phyloP scores from a whole-genome alignment of 345 rosid species.

The Lepidium didymum region DNA sequence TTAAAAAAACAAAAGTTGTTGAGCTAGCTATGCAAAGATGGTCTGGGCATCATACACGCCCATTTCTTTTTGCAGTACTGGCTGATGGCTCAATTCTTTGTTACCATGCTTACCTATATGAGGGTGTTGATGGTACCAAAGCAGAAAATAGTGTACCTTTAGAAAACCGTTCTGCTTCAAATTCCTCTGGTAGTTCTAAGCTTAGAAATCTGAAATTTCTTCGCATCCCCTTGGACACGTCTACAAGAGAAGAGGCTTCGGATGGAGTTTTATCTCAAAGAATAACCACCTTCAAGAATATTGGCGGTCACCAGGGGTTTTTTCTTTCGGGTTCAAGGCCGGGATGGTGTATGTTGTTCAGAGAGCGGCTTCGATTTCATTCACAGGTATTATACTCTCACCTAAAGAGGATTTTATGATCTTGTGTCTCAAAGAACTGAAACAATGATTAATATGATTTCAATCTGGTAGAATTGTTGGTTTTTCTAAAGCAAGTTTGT shows the following conservation, averaged over 20 bases:
- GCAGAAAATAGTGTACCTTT: slow-evolving; percentile 43
- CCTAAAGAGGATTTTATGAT: not conserved
- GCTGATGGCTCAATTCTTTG: slow-evolving; percentile 92
- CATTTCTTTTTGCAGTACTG: slow-evolving; percentile 82
- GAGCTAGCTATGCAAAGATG: slow-evolving; percentile 95
- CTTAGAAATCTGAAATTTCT: slow-evolving; percentile 75
- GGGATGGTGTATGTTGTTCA: slow-evolving; percentile 91
- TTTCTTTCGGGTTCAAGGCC: slow-evolving; percentile 97
- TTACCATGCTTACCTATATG: slow-evolving; percentile 91
- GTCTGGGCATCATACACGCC: slow-evolving; percentile 79
- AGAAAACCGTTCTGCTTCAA: slow-evolving; percentile 36
- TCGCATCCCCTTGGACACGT: slow-evolving; percentile 67
- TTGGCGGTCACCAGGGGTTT: slow-evolving; percentile 80
- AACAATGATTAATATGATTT: not conserved
- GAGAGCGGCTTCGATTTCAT: slow-evolving; percentile 89
- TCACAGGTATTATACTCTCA: slow-evolving; percentile 65
- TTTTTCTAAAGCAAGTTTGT: slow-evolving; percentile 16
- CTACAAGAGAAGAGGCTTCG: slow-evolving; percentile 66
- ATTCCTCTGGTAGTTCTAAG: slow-evolving; percentile 57
- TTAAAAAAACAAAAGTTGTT: slow-evolving; percentile 54
- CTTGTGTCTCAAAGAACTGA: slow-evolving; percentile 4
- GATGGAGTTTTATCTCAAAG: slow-evolving; percentile 51
- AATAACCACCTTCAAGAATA: slow-evolving; percentile 77
- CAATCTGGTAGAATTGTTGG: not conserved
- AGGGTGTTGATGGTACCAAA: slow-evolving; percentile 62